These are phyloP conservation scores for Persicaria tinctoria DNA, from an alignment of 148 eudicot species.

Conservation along the genomic window DNA sequence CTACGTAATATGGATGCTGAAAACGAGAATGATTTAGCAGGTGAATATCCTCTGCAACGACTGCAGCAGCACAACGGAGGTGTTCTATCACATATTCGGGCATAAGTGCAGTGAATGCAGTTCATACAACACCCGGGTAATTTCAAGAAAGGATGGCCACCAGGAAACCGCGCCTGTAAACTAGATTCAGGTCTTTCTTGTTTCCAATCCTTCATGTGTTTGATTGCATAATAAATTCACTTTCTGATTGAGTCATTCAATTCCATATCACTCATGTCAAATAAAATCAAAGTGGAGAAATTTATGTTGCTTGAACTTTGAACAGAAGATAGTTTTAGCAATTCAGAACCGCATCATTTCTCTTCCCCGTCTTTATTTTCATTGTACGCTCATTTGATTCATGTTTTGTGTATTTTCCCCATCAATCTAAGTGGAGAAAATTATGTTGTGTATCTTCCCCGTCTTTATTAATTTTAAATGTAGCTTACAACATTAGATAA, in stretches of 20 bases:
- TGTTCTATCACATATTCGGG: slow-evolving; percentile 66
- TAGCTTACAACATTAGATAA: no score
- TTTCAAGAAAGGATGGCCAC: slow-evolving; percentile 18
- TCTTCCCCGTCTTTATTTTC: no score
- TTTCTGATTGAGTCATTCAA: background rate
- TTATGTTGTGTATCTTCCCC: no score
- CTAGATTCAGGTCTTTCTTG: background rate
- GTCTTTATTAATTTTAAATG: no score
- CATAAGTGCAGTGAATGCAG: slow-evolving; percentile 73
- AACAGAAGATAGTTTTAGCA: no score
- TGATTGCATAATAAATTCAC: background rate
- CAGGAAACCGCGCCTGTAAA: slow-evolving; percentile 12
- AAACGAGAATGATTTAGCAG: slow-evolving; percentile 23
- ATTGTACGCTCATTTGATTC: no score
- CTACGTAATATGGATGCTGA: background rate
- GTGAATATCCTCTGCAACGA: slow-evolving; percentile 75
- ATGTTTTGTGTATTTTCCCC: no score
- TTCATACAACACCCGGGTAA: slow-evolving; percentile 77
- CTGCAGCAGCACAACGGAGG: slow-evolving; percentile 54
- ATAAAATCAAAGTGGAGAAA: background rate
- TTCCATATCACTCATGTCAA: background rate
- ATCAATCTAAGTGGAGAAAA: no score
- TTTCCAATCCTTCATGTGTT: background rate
- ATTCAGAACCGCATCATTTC: no score
- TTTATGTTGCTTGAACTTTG: background rate